Percentiles rank a stretch among this genome's conserved stretches.
Evolutionary conservation across 176 grass and related monocot genomes (phyloP).

Genomic region (Thinopyrum elongatum): DNA sequence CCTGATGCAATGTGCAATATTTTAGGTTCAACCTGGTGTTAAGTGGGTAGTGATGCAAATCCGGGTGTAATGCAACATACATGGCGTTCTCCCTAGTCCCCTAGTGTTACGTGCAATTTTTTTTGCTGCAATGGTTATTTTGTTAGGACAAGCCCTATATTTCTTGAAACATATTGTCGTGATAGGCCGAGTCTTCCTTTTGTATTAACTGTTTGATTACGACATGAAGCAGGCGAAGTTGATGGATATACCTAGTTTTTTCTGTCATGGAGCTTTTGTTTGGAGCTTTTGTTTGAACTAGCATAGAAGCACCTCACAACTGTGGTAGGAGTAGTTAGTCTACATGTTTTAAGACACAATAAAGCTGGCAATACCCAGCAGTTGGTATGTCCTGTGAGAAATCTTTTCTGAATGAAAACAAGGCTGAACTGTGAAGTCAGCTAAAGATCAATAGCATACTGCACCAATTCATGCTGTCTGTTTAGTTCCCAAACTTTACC

Average conservation of each 20-base stretch:
- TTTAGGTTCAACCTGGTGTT: background rate
- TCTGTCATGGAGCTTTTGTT: background rate
- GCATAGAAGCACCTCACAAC: background rate
- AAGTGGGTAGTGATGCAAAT: background rate
- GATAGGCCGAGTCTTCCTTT: background rate
- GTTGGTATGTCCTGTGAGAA: background rate
- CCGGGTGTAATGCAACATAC: background rate
- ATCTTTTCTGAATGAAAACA: background rate
- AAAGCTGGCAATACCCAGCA: background rate
- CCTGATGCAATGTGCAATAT: background rate
- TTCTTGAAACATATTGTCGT: background rate
- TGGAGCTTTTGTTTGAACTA: background rate
- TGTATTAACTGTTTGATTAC: background rate
- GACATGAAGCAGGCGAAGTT: background rate
- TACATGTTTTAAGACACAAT: background rate
- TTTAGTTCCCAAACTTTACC: background rate
- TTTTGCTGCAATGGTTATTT: background rate
- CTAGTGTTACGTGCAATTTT: background rate
- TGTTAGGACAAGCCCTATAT: background rate
- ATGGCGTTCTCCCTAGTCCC: background rate
- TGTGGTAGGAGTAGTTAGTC: background rate
- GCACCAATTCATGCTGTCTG: background rate
- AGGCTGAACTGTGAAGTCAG: background rate
- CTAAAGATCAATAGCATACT: conserved; percentile 10
- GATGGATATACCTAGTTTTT: background rate